Evolutionary conservation across 108 stramenopile genomes (phyloP), one percentile per base, ranked within the genome.

Genomic region (Aurantiochytrium sp.): DNA sequence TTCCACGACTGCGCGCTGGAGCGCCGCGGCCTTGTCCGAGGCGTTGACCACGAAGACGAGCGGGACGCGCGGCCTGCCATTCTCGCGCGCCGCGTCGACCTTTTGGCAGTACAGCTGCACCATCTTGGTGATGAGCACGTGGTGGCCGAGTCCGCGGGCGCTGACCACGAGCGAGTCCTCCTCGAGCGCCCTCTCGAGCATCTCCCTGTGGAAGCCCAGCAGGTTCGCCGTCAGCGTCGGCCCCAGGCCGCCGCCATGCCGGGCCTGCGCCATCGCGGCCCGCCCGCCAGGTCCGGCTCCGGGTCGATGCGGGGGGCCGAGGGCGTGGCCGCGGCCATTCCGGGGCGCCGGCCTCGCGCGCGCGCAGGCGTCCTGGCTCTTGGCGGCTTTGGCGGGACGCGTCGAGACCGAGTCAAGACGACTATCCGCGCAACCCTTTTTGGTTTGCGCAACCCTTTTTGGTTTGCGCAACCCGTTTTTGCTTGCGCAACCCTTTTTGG

Each of bases 51-150:
- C 39, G 4, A 39, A 81, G 21, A 81, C 73, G 24, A 81, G 73
- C 12, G 73, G 73, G 21, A 81, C 73, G 27, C 42, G 39, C 36
- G 39, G 6, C 42, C 12, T 24, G n/a, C 27, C 42, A 24, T 6
- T 10, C 6, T 6, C 42, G 42, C 45, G 39, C 17, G 73, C 73
- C 6, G 50, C 37, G 5, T 87, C 86, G 3, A 65, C 55, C n/a
- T 19, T 12, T 36, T 42, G 81, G 41, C 90, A 85, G 45, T 93
- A 91, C 6, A 89, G 54, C 52, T 89, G 73, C 4, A 93, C 54
- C 24, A 90, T 65, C 15, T 92, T 90, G 36, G 69, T 32, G 22
- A 92, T 87, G 27, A 81, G 39, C 27, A 48, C 45, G 39, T 48
- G 39, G 73, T 48, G 45, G 12, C 73, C 73, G 45, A 81, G 73